A percentile compares a stretch with the other conserved stretches of the same genome.
Evolutionary conservation across 306 rosid species (phyloP).

Genomic region (Cercis canadensis): DNA sequence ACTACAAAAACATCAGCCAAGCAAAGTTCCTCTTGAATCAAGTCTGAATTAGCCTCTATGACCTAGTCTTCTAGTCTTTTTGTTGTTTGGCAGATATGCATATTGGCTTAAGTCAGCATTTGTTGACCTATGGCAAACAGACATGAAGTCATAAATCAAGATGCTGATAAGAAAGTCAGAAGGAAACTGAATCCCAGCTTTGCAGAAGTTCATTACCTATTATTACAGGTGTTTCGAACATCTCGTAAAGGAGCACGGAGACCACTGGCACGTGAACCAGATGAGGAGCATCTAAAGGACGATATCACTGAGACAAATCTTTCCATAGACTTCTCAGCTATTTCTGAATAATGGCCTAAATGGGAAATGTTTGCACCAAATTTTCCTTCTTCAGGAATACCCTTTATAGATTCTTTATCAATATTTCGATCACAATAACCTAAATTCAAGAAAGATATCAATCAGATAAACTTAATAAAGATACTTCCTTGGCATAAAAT

Average conservation of each 20-base stretch:
- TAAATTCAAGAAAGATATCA: conserved; percentile 37
- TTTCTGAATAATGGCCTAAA: conserved; percentile 67
- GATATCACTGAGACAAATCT: conserved; percentile 75
- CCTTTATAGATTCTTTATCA: conserved; percentile 36
- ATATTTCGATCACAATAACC: conserved; percentile 42
- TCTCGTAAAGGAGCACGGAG: conserved; percentile 90
- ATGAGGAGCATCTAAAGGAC: conserved; percentile 61
- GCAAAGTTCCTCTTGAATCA: conserved; percentile 23
- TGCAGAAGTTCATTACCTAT: conserved; percentile 49
- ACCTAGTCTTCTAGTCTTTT: conserved; percentile 46
- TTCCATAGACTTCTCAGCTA: conserved; percentile 88
- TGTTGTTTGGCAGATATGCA: conserved; percentile 58
- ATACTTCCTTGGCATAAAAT: background rate
- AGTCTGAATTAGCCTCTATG: conserved; percentile 38
- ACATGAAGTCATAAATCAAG: conserved; percentile 33
- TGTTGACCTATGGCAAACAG: conserved; percentile 47
- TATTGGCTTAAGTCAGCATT: conserved; percentile 56
- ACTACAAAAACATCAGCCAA: conserved; percentile 27
- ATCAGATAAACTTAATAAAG: conserved; percentile 31
- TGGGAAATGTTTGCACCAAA: conserved; percentile 89
- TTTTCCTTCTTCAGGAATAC: conserved; percentile 46
- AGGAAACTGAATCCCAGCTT: conserved; percentile 37
- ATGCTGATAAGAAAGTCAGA: conserved; percentile 27
- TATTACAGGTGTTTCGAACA: conserved; percentile 53
- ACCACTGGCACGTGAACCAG: conserved; percentile 93